A percentile compares a stretch with the other conserved stretches of the same genome.
phyloP scores from a whole-genome alignment of 257 asterid genomes.

The Solanum bulbocastanum region DNA sequence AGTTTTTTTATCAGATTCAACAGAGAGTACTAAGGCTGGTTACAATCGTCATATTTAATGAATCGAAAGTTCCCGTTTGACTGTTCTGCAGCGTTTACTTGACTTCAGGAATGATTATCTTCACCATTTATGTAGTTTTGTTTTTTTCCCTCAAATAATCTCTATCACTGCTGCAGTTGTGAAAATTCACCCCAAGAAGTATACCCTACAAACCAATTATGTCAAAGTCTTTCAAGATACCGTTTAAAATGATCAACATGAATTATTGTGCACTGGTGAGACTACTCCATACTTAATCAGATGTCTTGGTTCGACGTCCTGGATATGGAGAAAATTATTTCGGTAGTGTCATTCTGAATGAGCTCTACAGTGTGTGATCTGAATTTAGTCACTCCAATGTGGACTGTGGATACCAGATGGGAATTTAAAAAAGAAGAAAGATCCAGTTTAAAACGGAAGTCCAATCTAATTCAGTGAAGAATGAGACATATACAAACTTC shows the following conservation, averaged over 20 bases:
- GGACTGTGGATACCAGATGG: accelerated
- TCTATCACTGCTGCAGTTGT: background rate
- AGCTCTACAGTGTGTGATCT: background rate
- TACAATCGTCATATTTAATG: background rate
- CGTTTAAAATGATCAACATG: background rate
- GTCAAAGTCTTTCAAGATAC: background rate
- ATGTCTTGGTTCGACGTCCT: accelerated
- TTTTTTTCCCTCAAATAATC: background rate
- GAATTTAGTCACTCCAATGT: too few species aligned
- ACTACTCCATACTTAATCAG: too few species aligned
- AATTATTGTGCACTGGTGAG: accelerated
- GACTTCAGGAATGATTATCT: background rate
- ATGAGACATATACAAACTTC: background rate
- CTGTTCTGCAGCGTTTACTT: background rate
- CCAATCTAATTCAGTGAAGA: background rate
- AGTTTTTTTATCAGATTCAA: background rate
- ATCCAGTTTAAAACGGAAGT: background rate
- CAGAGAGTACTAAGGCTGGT: background rate
- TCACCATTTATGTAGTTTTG: background rate
- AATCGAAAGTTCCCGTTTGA: background rate
- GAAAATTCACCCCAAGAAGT: background rate
- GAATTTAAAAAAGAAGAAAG: background rate
- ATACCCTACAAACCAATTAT: background rate
- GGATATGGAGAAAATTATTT: too few species aligned
- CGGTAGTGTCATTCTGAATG: accelerated